Evolutionary conservation across 768 basidiomycete genomes (phyloP).

Genomic region (Russula olivacea): DNA sequence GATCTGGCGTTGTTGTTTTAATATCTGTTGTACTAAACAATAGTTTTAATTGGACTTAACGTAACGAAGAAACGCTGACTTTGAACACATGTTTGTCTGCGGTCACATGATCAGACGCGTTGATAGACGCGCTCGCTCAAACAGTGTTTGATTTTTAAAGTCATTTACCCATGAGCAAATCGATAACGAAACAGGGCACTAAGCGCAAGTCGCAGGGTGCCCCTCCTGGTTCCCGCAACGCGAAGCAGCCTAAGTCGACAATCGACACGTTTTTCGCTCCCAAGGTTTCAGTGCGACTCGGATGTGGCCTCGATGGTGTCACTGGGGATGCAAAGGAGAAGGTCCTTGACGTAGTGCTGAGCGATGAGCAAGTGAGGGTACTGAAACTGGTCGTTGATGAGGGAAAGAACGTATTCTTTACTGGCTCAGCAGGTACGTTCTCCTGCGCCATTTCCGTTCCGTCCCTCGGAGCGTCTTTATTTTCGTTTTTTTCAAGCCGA

Average conservation of each 20-base stretch:
- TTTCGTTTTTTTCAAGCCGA: background rate
- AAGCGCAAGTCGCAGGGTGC: conserved; percentile 32
- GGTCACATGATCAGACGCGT: conserved; percentile 21
- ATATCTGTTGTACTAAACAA: conserved; percentile 7
- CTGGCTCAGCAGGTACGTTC: conserved; percentile 56
- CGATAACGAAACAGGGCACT: background rate
- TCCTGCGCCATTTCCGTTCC: background rate
- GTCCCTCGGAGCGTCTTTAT: background rate
- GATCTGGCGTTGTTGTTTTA: background rate
- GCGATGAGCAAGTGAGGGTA: conserved; percentile 49
- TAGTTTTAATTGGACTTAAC: background rate
- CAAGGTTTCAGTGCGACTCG: conserved; percentile 24
- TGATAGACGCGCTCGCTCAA: background rate
- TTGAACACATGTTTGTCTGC: background rate
- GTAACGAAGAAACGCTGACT: background rate
- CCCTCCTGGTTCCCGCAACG: conserved; percentile 16
- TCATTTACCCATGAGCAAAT: conserved; percentile 11
- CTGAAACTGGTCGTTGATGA: conserved; percentile 49
- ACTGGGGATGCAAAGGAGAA: conserved; percentile 20
- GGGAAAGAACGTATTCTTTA: conserved; percentile 59
- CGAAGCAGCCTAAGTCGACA: conserved; percentile 32
- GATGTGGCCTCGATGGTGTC: conserved; percentile 21
- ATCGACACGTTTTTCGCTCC: conserved; percentile 35
- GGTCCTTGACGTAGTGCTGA: conserved; percentile 40
- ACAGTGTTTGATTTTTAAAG: background rate